Conservation (phyloP, 2,329 filamentous ascomycete species). For the Albophoma yamanashiensis region DNA sequence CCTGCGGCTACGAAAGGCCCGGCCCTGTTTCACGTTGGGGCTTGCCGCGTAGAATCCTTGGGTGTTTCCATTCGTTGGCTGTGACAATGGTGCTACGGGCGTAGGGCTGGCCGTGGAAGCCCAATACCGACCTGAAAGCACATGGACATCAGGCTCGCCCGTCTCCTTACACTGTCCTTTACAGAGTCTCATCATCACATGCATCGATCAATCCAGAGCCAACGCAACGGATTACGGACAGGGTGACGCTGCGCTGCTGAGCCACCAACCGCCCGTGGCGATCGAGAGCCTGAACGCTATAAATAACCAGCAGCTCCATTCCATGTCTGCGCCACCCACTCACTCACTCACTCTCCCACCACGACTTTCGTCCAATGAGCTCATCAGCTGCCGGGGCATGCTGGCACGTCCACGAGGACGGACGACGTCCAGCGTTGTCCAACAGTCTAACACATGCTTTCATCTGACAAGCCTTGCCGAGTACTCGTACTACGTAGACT, state of each 20-base stretch:
- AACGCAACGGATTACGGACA: neutral
- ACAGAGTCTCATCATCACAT: neutral
- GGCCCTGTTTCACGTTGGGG: slow-evolving; percentile 2
- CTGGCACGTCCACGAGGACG: neutral
- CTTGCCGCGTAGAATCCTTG: neutral
- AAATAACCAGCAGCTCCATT: neutral
- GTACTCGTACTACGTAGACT: too few species aligned
- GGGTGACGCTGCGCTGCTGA: neutral
- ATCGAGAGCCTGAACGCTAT: neutral
- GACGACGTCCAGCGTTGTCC: neutral
- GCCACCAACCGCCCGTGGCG: neutral
- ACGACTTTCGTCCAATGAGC: neutral
- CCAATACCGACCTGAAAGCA: neutral
- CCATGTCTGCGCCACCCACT: neutral
- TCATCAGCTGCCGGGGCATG: neutral
- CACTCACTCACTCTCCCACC: neutral
- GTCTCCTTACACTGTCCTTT: neutral
- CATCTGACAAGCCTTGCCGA: neutral
- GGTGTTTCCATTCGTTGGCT: neutral
- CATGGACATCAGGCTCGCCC: neutral
- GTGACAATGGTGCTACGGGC: neutral
- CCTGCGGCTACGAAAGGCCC: neutral
- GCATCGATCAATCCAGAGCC: neutral
- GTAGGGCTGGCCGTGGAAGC: neutral
- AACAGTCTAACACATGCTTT: too few species aligned